A percentile compares a stretch with the other conserved stretches of the same genome.
Evolutionary conservation across 345 rosid genomes (phyloP).

Genomic region (Syzygium jambos): DNA sequence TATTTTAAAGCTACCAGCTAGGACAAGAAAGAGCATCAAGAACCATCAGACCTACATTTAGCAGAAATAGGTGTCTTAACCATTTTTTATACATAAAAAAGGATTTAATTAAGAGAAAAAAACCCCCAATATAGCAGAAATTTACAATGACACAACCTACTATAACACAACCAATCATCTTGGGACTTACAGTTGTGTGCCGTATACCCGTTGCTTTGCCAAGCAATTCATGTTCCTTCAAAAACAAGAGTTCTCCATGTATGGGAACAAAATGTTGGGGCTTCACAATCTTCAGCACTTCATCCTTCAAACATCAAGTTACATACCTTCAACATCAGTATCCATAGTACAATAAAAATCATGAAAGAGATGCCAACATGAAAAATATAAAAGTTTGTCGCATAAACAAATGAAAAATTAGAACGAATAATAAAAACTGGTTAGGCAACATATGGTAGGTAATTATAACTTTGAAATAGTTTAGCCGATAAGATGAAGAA

Average conservation of each 20-base stretch:
- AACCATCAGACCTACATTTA: background rate
- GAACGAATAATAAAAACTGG: background rate
- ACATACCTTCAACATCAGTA: background rate
- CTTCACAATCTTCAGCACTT: conserved; percentile 88
- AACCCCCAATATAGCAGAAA: background rate
- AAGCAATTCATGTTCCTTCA: conserved; percentile 94
- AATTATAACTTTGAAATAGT: background rate
- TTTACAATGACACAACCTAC: background rate
- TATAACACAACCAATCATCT: background rate
- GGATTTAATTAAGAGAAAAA: background rate
- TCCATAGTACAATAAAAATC: background rate
- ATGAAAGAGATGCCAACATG: background rate
- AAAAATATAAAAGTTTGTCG: background rate
- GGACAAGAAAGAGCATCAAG: background rate
- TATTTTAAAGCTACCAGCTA: background rate
- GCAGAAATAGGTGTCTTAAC: background rate
- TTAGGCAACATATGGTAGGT: background rate
- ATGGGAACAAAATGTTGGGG: conserved; percentile 98
- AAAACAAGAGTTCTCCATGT: conserved; percentile 96
- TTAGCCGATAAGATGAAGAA: background rate
- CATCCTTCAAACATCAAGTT: conserved; percentile 45
- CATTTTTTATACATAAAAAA: background rate
- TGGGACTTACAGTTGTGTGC: conserved; percentile 75
- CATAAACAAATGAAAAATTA: background rate
- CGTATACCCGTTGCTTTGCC: conserved; percentile 91